Evolutionary conservation across 2,329 filamentous ascomycete species (phyloP), one percentile per base, ranked within the genome.

Genomic region (Exophiala aquamarina): DNA sequence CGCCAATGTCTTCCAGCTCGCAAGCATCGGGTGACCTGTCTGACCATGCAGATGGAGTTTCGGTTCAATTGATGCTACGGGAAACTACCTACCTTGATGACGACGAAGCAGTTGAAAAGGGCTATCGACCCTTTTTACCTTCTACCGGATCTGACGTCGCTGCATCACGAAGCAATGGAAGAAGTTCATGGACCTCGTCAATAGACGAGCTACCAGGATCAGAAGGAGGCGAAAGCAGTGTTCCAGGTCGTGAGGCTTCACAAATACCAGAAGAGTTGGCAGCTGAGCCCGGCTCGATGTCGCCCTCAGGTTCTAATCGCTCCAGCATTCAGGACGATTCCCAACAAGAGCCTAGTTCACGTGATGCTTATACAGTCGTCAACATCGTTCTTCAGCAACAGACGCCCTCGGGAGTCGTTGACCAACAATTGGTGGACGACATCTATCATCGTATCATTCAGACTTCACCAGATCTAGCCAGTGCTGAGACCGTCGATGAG

Each of bases 51-150:
- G 73, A 79, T 42, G 67, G 70, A 48, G 76, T 78, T 52, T 79
- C 77, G 3, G 76, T 81, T 44, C 73, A 76, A 33, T 78, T 81
- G 37, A 75, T 80, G 70, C 66, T 80, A 32, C 66, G 71, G 18
- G 67, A 70, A 21, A 72, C 75, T 1, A 63, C 69, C n/a, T 68
- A 69, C 29, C 61, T 68, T 38, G 62, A 69, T 20, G 66, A 66
- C 42, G 65, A 62, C 20, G 63, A 65, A 40, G 62, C 57, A 17
- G 52, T 64, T 61, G 48, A 67, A 65, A 49, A 63, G 61, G 31
- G 69, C 63, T 50, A 66, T 63, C 5, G 69, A 68, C 50, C 63
- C 64, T 33, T 54, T 28, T 37, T 50, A 13, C 36, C 40, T 1
- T 15, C 49, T 11, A 17, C 46, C 14, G 50, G 50, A 29, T 39